Conservation (phyloP, 2,329 filamentous ascomycete genomes). For the Hypoxylon sp. region DNA sequence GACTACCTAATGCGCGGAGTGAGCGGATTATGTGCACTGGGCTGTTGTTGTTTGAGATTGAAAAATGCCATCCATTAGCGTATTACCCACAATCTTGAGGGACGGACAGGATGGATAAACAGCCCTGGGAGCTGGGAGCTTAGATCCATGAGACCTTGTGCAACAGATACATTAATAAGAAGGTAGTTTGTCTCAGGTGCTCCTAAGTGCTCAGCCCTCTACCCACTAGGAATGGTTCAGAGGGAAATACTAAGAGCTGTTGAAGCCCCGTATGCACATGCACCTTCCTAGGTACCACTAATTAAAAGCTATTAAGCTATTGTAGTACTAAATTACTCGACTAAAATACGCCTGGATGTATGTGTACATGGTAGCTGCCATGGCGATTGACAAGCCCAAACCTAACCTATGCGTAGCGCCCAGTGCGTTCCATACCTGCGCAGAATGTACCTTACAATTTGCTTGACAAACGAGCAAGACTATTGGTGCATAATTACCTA, state of each 20-base stretch:
- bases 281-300: constrained; percentile 14
- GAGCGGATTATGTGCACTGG: constrained; percentile 36
- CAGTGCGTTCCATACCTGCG: constrained; percentile 6
- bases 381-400: constrained; percentile 1
- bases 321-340: not conserved
- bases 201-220: constrained; percentile 11
- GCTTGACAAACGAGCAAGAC: not conserved
- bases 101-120: constrained; percentile 29
- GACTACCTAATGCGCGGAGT: constrained; percentile 24
- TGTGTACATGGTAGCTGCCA: not conserved
- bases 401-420: constrained; percentile 4
- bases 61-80: constrained; percentile 31
- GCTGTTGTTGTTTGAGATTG: constrained; percentile 35
- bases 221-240: constrained; percentile 6
- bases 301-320: constrained; percentile 20
- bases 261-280: constrained; percentile 11
- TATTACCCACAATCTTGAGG: constrained; percentile 34
- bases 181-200: constrained; percentile 9
- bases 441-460: not conserved
- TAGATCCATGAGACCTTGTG: constrained; percentile 38
- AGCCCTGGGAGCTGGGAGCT: not conserved
- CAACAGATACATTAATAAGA: constrained; percentile 29
- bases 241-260: too few relatives aligned
- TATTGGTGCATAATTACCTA: not conserved
- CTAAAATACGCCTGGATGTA: not conserved